phyloP scores from a whole-genome alignment of 441 rosid species.

The Sinapis alba region DNA sequence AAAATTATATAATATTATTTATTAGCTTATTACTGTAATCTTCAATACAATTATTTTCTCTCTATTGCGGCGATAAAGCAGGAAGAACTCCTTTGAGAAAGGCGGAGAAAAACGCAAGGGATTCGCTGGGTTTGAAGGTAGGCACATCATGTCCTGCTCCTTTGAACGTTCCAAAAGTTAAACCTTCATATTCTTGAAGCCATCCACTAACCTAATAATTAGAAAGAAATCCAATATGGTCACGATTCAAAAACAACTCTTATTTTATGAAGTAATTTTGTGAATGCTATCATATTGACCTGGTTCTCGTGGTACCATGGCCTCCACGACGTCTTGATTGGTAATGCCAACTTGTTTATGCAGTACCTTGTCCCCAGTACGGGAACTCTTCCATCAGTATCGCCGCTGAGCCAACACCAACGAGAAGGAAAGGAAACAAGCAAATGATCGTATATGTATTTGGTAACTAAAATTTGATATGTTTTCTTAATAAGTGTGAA shows the following conservation, averaged over 20 bases:
- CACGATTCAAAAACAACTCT: not conserved
- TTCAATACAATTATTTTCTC: not conserved
- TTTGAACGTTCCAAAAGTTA: conserved; percentile 73
- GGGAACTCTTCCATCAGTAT: conserved; percentile 91
- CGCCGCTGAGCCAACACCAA: conserved; percentile 57
- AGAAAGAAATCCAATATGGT: not conserved
- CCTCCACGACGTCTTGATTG: conserved; percentile 69
- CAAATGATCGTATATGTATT: not conserved
- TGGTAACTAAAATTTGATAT: too few relatives aligned
- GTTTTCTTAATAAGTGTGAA: too few relatives aligned
- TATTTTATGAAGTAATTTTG: not conserved
- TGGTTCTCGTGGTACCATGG: conserved; percentile 85
- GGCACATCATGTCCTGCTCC: conserved; percentile 97
- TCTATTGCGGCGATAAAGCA: conserved; percentile 42
- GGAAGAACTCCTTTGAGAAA: conserved; percentile 59
- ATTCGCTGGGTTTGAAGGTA: conserved; percentile 66
- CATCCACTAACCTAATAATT: conserved; percentile 75
- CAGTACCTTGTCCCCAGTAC: conserved; percentile 77
- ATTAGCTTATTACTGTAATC: not conserved
- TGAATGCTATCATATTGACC: conserved; percentile 40
- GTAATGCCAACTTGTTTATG: conserved; percentile 51
- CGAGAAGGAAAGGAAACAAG: conserved; percentile 5
- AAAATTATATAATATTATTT: not conserved
- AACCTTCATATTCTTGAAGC: conserved; percentile 83
- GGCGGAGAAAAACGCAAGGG: conserved; percentile 69